These are phyloP conservation scores for Neoscytalidium dimidiatum DNA, from an alignment of 2,329 filamentous ascomycete species.

Conservation along the genomic window DNA sequence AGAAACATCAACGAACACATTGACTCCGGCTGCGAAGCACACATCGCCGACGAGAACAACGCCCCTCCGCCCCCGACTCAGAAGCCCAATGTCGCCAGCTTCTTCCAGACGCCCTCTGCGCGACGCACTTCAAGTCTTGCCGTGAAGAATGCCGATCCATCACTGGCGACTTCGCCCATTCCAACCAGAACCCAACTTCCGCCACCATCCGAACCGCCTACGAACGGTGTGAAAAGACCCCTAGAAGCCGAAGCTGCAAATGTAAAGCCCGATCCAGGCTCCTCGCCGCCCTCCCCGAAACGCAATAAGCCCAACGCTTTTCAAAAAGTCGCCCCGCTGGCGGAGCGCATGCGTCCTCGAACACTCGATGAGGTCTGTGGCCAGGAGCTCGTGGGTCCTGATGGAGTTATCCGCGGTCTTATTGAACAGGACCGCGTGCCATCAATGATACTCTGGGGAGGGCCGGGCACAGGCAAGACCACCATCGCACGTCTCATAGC, in stretches of 20 bases:
- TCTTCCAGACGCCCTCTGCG: constrained; percentile 58
- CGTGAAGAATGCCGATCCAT: constrained; percentile 26
- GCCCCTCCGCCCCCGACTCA: constrained; percentile 32
- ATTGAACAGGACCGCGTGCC: constrained; percentile 86
- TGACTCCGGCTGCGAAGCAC: constrained; percentile 75
- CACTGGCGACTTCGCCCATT: constrained; percentile 25
- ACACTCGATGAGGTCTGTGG: constrained; percentile 85
- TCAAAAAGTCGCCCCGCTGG: constrained; percentile 76
- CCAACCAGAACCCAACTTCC: constrained; percentile 8
- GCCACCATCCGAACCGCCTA: neutral
- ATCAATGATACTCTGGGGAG: constrained; percentile 93
- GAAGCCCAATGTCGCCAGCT: constrained; percentile 49
- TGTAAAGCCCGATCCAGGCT: constrained; percentile 27
- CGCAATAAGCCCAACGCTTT: constrained; percentile 61
- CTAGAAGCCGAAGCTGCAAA: neutral
- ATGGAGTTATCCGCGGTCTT: constrained; percentile 81
- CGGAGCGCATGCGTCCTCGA: constrained; percentile 88
- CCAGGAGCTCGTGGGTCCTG: constrained; percentile 83
- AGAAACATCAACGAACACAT: constrained; percentile 86
- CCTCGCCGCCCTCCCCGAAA: constrained; percentile 51
- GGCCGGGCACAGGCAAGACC: constrained; percentile 80
- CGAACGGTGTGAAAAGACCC: neutral
- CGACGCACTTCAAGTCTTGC: constrained; percentile 36
- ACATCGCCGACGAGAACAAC: constrained; percentile 58
- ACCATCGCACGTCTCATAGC: constrained; percentile 93